Conservation (phyloP, 2,329 filamentous ascomycete genomes). For the Botrytis porri region DNA sequence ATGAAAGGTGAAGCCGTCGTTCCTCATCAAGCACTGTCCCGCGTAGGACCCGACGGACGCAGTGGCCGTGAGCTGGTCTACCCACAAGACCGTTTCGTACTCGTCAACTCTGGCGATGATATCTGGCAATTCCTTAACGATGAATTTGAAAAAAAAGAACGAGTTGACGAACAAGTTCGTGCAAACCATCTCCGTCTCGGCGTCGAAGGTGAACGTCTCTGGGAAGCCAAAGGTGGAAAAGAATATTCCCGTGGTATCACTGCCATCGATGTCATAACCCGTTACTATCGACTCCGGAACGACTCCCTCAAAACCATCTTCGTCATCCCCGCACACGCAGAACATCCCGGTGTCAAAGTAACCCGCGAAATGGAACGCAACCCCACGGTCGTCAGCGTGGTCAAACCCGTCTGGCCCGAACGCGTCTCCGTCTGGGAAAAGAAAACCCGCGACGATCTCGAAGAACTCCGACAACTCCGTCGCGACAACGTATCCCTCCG, state of each 20-base stretch:
- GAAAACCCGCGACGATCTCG: slow-evolving; percentile 27
- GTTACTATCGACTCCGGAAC: slow-evolving; percentile 52
- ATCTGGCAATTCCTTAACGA: slow-evolving; percentile 48
- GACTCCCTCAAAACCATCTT: slow-evolving; percentile 47
- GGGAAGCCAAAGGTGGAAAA: slow-evolving; percentile 24
- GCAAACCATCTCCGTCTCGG: slow-evolving; percentile 41
- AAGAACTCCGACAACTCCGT: slow-evolving; percentile 22
- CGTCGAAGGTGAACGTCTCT: slow-evolving; percentile 42
- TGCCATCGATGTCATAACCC: slow-evolving; percentile 48
- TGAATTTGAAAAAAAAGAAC: slow-evolving; percentile 41
- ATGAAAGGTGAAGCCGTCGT: slow-evolving; percentile 50
- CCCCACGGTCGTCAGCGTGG: slow-evolving; percentile 41
- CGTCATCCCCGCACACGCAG: slow-evolving; percentile 49
- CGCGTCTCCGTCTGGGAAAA: slow-evolving; percentile 32
- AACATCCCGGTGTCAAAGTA: slow-evolving; percentile 45
- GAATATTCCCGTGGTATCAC: slow-evolving; percentile 44
- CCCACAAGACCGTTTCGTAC: slow-evolving; percentile 54
- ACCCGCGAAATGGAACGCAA: slow-evolving; percentile 47
- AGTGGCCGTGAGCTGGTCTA: slow-evolving; percentile 48
- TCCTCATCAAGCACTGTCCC: slow-evolving; percentile 51
- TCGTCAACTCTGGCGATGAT: slow-evolving; percentile 54
- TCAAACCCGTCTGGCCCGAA: slow-evolving; percentile 36
- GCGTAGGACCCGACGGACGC: slow-evolving; percentile 51
- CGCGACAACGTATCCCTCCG: neutral
- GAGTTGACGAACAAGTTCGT: slow-evolving; percentile 42